These are phyloP conservation scores for Candida cerambycidarum DNA, from an alignment of 805 yeast species.

Conservation along the genomic window DNA sequence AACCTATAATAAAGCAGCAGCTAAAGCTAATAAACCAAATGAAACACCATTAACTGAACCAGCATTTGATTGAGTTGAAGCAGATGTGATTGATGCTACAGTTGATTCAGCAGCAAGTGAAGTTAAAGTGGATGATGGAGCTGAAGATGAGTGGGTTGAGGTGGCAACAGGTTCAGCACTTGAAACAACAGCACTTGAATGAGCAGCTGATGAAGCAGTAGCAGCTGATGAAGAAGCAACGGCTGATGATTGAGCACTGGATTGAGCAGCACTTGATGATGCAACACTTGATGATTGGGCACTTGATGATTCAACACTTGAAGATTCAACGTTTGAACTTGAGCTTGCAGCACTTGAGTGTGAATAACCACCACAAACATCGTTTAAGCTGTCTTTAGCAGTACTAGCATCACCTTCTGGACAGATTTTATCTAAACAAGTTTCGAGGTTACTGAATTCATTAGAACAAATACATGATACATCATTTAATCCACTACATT, in stretches of 20 bases:
- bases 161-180: background rate
- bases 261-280: slow-evolving; percentile 2
- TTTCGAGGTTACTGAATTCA: slow-evolving; percentile 51
- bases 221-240: slow-evolving; percentile 15
- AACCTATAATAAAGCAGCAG: slow-evolving; percentile 33
- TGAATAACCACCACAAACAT: slow-evolving; percentile 50
- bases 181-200: slow-evolving; percentile 14
- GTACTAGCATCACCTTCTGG: slow-evolving; percentile 58
- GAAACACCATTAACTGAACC: slow-evolving; percentile 27
- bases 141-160: background rate
- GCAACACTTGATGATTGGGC: background rate
- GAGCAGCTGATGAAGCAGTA: slow-evolving; percentile 12
- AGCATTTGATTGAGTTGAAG: slow-evolving; percentile 29
- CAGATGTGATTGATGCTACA: no score
- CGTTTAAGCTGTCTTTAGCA: slow-evolving; percentile 61
- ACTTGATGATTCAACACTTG: background rate
- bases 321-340: slow-evolving; percentile 15
- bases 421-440: slow-evolving; percentile 68
- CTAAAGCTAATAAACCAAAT: slow-evolving; percentile 41
- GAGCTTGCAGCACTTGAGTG: slow-evolving; percentile 27
- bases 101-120: no score
- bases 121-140: no score
- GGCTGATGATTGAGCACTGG: slow-evolving; percentile 6
- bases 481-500: slow-evolving; percentile 61
- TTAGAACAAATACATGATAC: slow-evolving; percentile 67